These are phyloP conservation scores for Leccinum truebloodii DNA, from an alignment of 768 basidiomycete species.

Conservation along the genomic window DNA sequence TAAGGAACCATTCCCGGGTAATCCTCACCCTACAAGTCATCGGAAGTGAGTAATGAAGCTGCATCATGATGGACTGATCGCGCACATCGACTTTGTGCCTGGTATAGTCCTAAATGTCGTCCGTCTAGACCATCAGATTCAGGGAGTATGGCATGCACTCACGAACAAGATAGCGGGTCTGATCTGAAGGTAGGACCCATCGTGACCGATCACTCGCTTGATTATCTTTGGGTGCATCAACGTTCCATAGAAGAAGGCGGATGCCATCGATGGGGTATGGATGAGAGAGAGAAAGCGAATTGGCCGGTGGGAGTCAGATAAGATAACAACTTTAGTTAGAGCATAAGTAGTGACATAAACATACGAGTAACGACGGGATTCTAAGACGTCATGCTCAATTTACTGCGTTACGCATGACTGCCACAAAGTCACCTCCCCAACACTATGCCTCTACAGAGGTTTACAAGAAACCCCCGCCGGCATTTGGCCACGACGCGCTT, in stretches of 20 bases:
- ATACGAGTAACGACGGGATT: too few species aligned
- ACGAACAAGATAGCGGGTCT: conserved; percentile 78
- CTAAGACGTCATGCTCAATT: too few species aligned
- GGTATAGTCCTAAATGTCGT: conserved; percentile 61
- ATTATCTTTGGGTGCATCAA: conserved; percentile 87
- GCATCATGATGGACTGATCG: not conserved
- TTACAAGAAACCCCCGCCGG: too few species aligned
- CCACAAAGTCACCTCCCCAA: not conserved
- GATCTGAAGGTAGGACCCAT: conserved; percentile 61
- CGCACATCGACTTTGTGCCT: conserved; percentile 74
- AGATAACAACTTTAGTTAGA: conserved; percentile 1
- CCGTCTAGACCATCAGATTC: not conserved
- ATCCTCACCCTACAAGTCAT: conserved; percentile 52
- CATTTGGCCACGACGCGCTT: too few species aligned
- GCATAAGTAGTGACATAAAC: too few species aligned
- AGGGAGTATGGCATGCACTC: conserved; percentile 23
- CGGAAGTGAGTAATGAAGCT: conserved; percentile 7
- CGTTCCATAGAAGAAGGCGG: conserved; percentile 88
- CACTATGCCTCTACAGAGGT: not conserved
- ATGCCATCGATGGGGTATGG: conserved; percentile 27
- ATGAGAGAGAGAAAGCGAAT: not conserved
- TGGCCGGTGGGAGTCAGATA: not conserved
- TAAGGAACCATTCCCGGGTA: conserved; percentile 84
- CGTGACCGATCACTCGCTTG: conserved; percentile 69
- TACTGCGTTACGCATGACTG: conserved; percentile 6